Evolutionary conservation across 2,329 filamentous ascomycete genomes (phyloP).

Genomic region (Trichoderma asperellum): DNA sequence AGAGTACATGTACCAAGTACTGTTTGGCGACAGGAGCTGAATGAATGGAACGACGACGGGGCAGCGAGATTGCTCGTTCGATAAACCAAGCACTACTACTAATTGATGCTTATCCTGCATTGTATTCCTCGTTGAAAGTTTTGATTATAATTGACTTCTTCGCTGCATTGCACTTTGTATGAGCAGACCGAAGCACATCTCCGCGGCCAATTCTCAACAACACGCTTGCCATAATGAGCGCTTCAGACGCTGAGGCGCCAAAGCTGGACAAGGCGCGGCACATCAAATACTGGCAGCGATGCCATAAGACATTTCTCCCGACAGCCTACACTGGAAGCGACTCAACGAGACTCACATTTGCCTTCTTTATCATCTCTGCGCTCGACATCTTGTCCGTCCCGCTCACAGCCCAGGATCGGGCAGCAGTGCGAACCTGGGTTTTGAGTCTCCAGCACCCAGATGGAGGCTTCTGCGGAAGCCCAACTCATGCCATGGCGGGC

Average conservation of each 20-base stretch:
- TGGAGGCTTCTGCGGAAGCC: constrained; percentile 88
- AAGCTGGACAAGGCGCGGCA: constrained; percentile 67
- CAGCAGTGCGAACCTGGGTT: constrained; percentile 70
- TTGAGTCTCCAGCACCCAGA: constrained; percentile 81
- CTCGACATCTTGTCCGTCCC: constrained; percentile 77
- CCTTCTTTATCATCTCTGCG: constrained; percentile 85
- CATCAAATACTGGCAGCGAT: constrained; percentile 90
- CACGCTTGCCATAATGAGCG: constrained; percentile 1
- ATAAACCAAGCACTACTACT: background rate
- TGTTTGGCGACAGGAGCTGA: background rate
- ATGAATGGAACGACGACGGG: background rate
- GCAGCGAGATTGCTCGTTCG: background rate
- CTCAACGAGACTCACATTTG: constrained; percentile 86
- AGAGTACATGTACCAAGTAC: background rate
- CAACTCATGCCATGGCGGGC: constrained; percentile 58
- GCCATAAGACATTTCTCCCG: constrained; percentile 79
- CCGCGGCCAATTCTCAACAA: background rate
- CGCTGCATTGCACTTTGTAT: background rate
- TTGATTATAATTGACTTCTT: background rate
- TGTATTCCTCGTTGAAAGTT: background rate
- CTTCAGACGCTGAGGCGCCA: background rate
- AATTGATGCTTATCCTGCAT: background rate
- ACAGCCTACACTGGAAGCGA: constrained; percentile 85
- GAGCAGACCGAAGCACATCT: background rate
- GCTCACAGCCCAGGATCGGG: constrained; percentile 50